A percentile compares a stretch with the other conserved stretches of the same genome.
phyloP scores from a whole-genome alignment of 352 stramenopile species.

The Hyphochytrium catenoides region DNA sequence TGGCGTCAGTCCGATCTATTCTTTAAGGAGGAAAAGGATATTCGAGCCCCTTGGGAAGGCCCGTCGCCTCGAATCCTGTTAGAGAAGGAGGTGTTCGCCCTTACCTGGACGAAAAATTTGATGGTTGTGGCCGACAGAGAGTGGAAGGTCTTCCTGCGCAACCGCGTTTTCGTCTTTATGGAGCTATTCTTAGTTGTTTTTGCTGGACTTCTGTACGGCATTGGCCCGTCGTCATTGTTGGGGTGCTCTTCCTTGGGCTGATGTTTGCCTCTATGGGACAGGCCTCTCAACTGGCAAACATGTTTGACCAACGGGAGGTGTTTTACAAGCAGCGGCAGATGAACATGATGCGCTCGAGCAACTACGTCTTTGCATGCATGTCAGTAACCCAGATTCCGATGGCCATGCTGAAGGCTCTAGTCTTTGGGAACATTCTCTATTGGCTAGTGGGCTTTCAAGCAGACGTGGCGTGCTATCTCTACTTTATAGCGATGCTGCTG shows the following conservation, averaged over 20 bases:
- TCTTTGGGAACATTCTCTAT: slow-evolving; percentile 8
- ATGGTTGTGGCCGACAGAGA: too few species aligned
- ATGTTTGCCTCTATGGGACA: slow-evolving; percentile 9
- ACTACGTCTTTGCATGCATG: slow-evolving; percentile 7
- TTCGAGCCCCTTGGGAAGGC: too few species aligned
- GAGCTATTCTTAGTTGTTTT: slow-evolving; percentile 5
- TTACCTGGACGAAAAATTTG: too few species aligned
- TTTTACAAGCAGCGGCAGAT: slow-evolving; percentile 15
- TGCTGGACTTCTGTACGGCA: slow-evolving; percentile 6
- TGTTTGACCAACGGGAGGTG: slow-evolving; percentile 6
- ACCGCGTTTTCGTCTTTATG: slow-evolving; percentile 5
- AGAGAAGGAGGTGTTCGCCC: too few species aligned
- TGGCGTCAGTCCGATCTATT: too few species aligned
- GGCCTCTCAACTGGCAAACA: slow-evolving; percentile 4
- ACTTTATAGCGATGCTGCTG: slow-evolving; percentile 36
- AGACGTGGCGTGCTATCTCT: slow-evolving; percentile 17
- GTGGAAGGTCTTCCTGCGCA: slow-evolving; percentile 6
- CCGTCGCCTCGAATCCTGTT: too few species aligned
- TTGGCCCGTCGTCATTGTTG: slow-evolving; percentile 4
- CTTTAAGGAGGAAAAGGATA: too few species aligned
- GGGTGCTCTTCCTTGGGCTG: slow-evolving; percentile 4
- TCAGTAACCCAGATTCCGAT: slow-evolving; percentile 3
- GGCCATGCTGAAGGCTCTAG: slow-evolving; percentile 1
- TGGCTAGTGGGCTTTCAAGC: slow-evolving; percentile 8
- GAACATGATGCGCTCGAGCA: slow-evolving; percentile 5